phyloP scores from a whole-genome alignment of 169 alveolate species.

The Fabrea salina region DNA sequence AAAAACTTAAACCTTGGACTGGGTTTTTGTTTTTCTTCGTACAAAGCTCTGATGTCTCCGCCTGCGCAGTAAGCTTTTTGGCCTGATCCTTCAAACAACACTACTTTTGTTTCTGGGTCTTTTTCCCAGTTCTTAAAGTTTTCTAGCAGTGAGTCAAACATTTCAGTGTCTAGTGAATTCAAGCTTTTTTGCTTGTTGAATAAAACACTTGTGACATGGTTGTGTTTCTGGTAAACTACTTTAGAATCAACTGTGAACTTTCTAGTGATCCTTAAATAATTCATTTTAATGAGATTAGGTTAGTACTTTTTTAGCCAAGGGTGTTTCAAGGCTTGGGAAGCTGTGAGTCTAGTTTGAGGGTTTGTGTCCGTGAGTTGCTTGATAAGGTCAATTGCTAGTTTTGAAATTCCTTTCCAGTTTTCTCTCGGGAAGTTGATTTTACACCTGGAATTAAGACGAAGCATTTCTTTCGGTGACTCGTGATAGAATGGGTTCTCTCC shows the following conservation, averaged over 20 bases:
- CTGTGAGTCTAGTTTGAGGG: background rate
- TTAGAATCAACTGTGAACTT: too few species aligned
- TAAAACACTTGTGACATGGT: background rate
- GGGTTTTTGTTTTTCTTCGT: background rate
- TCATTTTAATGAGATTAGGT: background rate
- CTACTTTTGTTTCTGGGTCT: background rate
- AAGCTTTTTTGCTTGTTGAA: background rate
- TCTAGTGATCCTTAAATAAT: too few species aligned
- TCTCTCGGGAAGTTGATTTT: background rate
- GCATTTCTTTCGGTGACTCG: slow-evolving; percentile 62
- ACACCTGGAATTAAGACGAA: slow-evolving; percentile 44
- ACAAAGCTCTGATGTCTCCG: slow-evolving; percentile 73
- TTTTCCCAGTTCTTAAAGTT: background rate
- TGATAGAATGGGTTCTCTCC: slow-evolving; percentile 89
- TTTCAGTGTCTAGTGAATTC: slow-evolving; percentile 10
- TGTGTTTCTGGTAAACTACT: too few species aligned
- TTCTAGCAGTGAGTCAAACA: background rate
- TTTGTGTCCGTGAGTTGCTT: background rate
- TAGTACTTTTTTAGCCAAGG: slow-evolving; percentile 8
- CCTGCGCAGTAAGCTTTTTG: slow-evolving; percentile 85
- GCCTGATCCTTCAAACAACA: slow-evolving; percentile 58
- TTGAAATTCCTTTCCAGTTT: background rate
- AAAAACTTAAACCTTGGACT: background rate
- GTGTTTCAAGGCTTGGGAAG: slow-evolving; percentile 8
- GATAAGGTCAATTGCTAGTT: background rate